Conservation (phyloP, 1,139 yeast genomes). For the Taiozyma onychis region DNA sequence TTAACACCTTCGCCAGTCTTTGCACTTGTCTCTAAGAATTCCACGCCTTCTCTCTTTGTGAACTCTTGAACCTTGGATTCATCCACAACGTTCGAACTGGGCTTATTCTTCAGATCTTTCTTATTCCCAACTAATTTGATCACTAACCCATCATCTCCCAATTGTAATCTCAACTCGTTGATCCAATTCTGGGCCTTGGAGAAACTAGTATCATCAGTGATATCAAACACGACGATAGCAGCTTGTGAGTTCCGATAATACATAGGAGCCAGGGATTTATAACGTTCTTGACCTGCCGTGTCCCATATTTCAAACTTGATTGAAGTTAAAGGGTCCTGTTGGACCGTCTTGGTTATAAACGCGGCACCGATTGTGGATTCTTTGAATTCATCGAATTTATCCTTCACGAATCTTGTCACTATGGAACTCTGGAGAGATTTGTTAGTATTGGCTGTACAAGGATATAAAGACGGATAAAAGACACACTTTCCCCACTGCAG, state of each 20-base stretch:
- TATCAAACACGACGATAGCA: slow-evolving; percentile 76
- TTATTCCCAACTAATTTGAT: slow-evolving; percentile 66
- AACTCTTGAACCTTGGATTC: slow-evolving; percentile 30
- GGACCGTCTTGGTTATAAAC: slow-evolving; percentile 55
- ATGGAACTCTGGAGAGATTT: slow-evolving; percentile 39
- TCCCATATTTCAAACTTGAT: slow-evolving; percentile 84
- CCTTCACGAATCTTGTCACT: slow-evolving; percentile 57
- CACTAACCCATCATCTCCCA: slow-evolving; percentile 61
- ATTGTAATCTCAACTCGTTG: slow-evolving; percentile 76
- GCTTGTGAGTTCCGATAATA: slow-evolving; percentile 86
- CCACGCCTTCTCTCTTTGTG: background rate
- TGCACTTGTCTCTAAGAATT: slow-evolving; percentile 81
- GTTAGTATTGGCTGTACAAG: background rate
- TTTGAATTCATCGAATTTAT: slow-evolving; percentile 55
- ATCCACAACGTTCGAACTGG: slow-evolving; percentile 22
- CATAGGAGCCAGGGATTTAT: slow-evolving; percentile 86
- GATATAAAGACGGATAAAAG: background rate
- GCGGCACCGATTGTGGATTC: slow-evolving; percentile 73
- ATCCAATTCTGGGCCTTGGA: slow-evolving; percentile 85
- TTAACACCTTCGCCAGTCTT: slow-evolving; percentile 72
- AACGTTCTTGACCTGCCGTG: slow-evolving; percentile 92
- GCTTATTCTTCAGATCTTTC: slow-evolving; percentile 45
- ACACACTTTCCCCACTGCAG: slow-evolving; percentile 48
- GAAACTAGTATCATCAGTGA: slow-evolving; percentile 39
- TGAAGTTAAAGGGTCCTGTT: slow-evolving; percentile 43